A percentile compares a stretch with the other conserved stretches of the same genome.
Conservation (phyloP, 306 rosid genomes). For the Cucurbita ficifolia region DNA sequence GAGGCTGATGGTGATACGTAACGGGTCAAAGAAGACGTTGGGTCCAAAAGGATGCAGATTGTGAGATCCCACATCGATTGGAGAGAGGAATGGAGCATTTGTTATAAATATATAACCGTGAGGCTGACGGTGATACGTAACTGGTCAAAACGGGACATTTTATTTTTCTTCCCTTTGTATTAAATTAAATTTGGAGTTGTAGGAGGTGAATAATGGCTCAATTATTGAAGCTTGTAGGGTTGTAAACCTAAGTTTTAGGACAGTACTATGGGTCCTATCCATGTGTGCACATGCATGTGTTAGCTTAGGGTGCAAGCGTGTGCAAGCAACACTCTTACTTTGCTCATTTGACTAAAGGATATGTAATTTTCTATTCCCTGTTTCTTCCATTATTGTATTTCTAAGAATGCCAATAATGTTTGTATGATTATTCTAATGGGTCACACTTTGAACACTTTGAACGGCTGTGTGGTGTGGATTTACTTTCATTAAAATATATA, state of each 20-base stretch:
- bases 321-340: constrained; percentile 6
- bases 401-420: background rate
- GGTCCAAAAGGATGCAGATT: too few relatives aligned
- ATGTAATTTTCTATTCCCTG: background rate
- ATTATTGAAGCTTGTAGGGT: constrained; percentile 14
- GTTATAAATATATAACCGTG: too few relatives aligned
- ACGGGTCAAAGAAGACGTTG: too few relatives aligned
- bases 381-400: background rate
- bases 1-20: too few relatives aligned
- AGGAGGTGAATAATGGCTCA: background rate
- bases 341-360: background rate
- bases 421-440: background rate
- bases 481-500: background rate
- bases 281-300: constrained; percentile 43
- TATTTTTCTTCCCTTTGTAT: too few relatives aligned
- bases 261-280: constrained; percentile 32
- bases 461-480: background rate
- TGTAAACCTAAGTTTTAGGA: constrained; percentile 28
- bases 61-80: too few relatives aligned
- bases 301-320: constrained; percentile 17
- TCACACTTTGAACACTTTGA: background rate
- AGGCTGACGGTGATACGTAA: too few relatives aligned
- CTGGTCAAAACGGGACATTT: too few relatives aligned
- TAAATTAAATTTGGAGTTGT: background rate
- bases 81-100: too few relatives aligned